A percentile compares a stretch with the other conserved stretches of the same genome.
These are phyloP conservation scores for Cladophialophora psammophila DNA, from an alignment of 2,329 filamentous ascomycete species.

Conservation along the genomic window DNA sequence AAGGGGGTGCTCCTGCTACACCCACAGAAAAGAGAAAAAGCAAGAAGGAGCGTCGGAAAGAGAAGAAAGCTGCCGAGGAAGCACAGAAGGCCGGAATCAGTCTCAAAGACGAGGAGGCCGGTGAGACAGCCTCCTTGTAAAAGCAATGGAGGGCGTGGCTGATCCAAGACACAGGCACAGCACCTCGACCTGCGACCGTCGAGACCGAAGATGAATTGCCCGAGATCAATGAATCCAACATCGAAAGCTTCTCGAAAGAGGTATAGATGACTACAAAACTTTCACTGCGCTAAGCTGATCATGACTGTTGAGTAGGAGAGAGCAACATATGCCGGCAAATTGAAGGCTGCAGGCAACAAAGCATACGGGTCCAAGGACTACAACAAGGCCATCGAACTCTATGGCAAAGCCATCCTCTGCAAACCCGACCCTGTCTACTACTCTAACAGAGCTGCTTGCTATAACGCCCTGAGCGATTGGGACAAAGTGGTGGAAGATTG, in stretches of 20 bases:
- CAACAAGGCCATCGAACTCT: constrained; percentile 89
- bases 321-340: constrained; percentile 84
- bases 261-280: constrained; percentile 43
- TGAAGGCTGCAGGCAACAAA: constrained; percentile 96
- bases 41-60: constrained; percentile 89
- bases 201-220: constrained; percentile 70
- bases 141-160: background rate
- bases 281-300: background rate
- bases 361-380: constrained; percentile 95
- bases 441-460: constrained; percentile 97
- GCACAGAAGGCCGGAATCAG: constrained; percentile 51
- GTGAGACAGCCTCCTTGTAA: constrained; percentile 33
- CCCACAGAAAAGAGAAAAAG: constrained; percentile 71
- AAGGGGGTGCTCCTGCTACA: constrained; percentile 46
- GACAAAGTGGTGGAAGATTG: constrained; percentile 97
- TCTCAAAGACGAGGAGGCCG: constrained; percentile 46
- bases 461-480: constrained; percentile 92
- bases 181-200: constrained; percentile 37
- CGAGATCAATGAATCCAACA: constrained; percentile 62
- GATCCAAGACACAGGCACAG: constrained; percentile 24
- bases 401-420: constrained; percentile 95
- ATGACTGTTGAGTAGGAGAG: constrained; percentile 64
- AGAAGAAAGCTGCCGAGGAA: constrained; percentile 72
- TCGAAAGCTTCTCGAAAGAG: constrained; percentile 56
- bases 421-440: constrained; percentile 98